A percentile compares a stretch with the other conserved stretches of the same genome.
phyloP scores from a whole-genome alignment of 2,329 filamentous ascomycete genomes.

The Botryosphaeria dothidea region DNA sequence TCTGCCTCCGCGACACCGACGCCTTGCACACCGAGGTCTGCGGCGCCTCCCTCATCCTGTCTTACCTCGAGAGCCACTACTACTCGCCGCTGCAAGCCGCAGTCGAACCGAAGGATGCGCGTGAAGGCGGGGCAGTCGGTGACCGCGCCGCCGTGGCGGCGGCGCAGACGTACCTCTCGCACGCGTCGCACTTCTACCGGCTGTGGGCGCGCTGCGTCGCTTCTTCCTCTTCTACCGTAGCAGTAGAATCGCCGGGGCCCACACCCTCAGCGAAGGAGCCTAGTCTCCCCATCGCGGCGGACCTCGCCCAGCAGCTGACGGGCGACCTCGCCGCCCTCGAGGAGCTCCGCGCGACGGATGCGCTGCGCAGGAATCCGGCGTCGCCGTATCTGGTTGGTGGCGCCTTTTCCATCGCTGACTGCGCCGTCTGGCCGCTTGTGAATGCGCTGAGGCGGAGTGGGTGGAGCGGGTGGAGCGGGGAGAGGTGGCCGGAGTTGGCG shows the following conservation, averaged over 20 bases:
- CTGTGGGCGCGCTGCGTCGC: conserved; percentile 8
- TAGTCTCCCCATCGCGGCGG: conserved; percentile 15
- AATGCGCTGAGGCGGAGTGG: conserved; percentile 28
- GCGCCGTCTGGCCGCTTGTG: conserved; percentile 34
- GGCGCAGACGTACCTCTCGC: not conserved
- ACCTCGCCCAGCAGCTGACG: conserved; percentile 22
- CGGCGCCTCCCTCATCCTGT: conserved; percentile 29
- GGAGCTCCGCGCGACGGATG: conserved; percentile 21
- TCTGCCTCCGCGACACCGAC: conserved; percentile 36
- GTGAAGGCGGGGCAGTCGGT: no score
- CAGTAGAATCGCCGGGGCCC: not conserved
- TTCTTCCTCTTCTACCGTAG: not conserved
- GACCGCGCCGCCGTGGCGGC: not conserved
- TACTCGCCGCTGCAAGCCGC: conserved; percentile 19
- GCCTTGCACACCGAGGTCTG: conserved; percentile 33
- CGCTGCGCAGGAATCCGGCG: not conserved
- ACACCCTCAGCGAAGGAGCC: no score
- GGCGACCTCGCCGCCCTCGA: conserved; percentile 26
- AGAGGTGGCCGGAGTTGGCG: not conserved
- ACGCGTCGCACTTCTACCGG: not conserved
- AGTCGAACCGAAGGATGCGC: no score
- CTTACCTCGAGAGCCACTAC: conserved; percentile 38
- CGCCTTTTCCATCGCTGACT: conserved; percentile 35
- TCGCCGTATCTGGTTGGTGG: conserved; percentile 30
- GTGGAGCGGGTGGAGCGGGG: not conserved